Base-by-base conservation (phyloP, 331 rosid genomes). In the Telfairia occidentalis region DNA sequence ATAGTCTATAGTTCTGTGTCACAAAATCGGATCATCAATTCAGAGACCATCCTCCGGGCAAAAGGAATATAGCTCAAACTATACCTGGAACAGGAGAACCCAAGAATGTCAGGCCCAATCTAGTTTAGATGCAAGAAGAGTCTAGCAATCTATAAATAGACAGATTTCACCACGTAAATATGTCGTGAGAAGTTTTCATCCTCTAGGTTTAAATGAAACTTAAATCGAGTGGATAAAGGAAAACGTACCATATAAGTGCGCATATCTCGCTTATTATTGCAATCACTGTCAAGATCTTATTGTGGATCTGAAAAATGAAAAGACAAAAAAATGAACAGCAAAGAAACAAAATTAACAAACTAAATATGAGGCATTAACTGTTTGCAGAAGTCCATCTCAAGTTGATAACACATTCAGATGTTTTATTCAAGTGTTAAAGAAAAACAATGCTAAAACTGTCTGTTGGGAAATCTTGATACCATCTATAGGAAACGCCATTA, bases 1-100 rank as follows among this genome's bases (percentile, higher is more conserved):
- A 34, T 1, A 35, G 29, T 76, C 83, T 77, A 94, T 37, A 91
- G 86, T 78, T 94, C 97, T 11, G 97, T 94, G 83, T 94, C 92
- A 7, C 88, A 90, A 28, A 91, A 81, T 57, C 97, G 89, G 50
- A 90, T 58, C 97, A 91, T 94, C 90, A 94, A 71, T 77, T 80
- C 80, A 4, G 98, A 94, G 67, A 94, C 96, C 87, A 91, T 90
- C 83, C 92, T 90, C 82, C 97, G 91, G 74, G 98, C 98, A 85
- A 94, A 94, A 34, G 98, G 97, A 77, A 94, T 94, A 75, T 94
- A 91, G 71, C 98, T 94, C 82, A 94, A 74, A 74, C 96, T 87
- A 81, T 94, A 94, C 98, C 98, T 94, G 97, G 78, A 84, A 76
- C 72, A 82, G 30, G 29, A 30, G 43, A 74, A 37, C 57, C 30